Evolutionary conservation across 2,329 filamentous ascomycete genomes (phyloP).

Genomic region (Pseudogymnoascus sp.): DNA sequence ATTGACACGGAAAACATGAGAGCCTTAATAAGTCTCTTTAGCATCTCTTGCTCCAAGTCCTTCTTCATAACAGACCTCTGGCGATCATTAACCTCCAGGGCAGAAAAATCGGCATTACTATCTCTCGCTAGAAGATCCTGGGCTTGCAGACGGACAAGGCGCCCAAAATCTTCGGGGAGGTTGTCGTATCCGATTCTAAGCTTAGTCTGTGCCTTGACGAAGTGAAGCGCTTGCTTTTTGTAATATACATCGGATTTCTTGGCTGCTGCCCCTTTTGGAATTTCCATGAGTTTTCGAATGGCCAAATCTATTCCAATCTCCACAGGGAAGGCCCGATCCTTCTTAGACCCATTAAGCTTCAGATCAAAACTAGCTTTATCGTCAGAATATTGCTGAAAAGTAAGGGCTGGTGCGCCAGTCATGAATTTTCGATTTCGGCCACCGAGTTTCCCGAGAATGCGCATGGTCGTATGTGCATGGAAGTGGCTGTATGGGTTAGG

Average conservation of each 20-base stretch:
- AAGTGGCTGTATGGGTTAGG: conserved; percentile 95
- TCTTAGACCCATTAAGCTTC: conserved; percentile 79
- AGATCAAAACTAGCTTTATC: conserved; percentile 83
- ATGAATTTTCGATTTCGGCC: conserved; percentile 94
- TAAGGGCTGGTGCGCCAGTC: conserved; percentile 76
- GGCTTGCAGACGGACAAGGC: conserved; percentile 78
- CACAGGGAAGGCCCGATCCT: conserved; percentile 79
- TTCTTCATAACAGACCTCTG: conserved; percentile 83
- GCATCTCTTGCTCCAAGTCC: conserved; percentile 68
- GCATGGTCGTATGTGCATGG: conserved; percentile 94
- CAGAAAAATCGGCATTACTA: conserved; percentile 60
- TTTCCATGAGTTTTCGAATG: conserved; percentile 78
- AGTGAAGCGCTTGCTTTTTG: conserved; percentile 84
- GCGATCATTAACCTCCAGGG: conserved; percentile 68
- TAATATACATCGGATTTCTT: conserved; percentile 67
- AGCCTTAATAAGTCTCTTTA: conserved; percentile 85
- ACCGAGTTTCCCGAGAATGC: conserved; percentile 92
- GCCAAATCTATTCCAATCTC: conserved; percentile 83
- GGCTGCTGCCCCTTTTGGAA: conserved; percentile 52
- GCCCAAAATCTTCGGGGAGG: conserved; percentile 80
- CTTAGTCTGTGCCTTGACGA: conserved; percentile 85
- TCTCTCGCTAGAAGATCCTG: conserved; percentile 74
- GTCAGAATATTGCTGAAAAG: conserved; percentile 78
- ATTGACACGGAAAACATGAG: conserved; percentile 79
- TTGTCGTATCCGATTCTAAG: conserved; percentile 80